Evolutionary conservation across 2,329 filamentous ascomycete species (phyloP).

Genomic region (Calonectria hongkongensis): DNA sequence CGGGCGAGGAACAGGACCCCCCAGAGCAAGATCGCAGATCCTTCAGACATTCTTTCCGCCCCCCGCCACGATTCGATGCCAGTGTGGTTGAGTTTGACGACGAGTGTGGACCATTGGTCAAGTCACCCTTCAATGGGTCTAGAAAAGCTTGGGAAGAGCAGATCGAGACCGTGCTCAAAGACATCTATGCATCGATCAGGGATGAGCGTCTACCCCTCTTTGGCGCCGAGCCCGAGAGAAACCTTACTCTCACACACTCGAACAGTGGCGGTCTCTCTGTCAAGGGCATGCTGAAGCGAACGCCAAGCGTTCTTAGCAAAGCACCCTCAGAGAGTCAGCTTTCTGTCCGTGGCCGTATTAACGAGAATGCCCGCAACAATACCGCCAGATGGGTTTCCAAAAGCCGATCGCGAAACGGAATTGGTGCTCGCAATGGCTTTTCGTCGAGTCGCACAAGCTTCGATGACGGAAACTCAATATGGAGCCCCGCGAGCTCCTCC

Average conservation of each 20-base stretch:
- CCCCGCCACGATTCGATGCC: conserved; percentile 64
- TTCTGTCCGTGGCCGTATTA: conserved; percentile 81
- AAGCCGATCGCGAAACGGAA: conserved; percentile 84
- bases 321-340: conserved; percentile 88
- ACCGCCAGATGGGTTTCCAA: conserved; percentile 89
- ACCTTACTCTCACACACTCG: conserved; percentile 61
- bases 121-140: conserved; percentile 82
- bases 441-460: conserved; percentile 95
- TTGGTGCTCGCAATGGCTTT: conserved; percentile 83
- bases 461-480: conserved; percentile 91
- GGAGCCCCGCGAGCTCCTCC: conserved; percentile 90
- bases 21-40: conserved; percentile 63
- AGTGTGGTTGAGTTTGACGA: conserved; percentile 65
- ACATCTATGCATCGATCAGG: conserved; percentile 92
- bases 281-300: conserved; percentile 86
- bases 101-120: conserved; percentile 85
- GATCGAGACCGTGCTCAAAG: conserved; percentile 92
- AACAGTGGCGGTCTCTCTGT: conserved; percentile 82
- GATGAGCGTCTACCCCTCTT: conserved; percentile 91
- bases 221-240: conserved; percentile 75
- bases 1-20: conserved; percentile 57
- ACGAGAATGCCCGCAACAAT: conserved; percentile 72
- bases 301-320: conserved; percentile 94
- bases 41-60: conserved; percentile 71
- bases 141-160: conserved; percentile 90